These are phyloP conservation scores for Talaromyces borbonicus DNA, from an alignment of 495 filamentous ascomycete genomes.

Conservation along the genomic window DNA sequence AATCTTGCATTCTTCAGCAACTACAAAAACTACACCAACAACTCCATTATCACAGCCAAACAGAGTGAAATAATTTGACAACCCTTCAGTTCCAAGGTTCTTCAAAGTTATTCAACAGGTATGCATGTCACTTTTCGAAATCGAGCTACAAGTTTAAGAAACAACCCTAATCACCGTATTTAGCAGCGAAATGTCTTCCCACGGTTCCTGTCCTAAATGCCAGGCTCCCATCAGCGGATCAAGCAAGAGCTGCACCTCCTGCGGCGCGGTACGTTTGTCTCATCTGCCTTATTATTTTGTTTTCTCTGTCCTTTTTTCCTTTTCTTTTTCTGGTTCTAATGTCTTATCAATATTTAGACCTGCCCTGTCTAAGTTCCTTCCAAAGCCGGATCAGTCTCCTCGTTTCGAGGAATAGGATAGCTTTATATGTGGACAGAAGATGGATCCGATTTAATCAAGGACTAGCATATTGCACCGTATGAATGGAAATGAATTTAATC, in stretches of 20 bases:
- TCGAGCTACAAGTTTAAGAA: not conserved
- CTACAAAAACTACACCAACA: not conserved
- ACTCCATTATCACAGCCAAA: not conserved
- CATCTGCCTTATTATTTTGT: too few relatives aligned
- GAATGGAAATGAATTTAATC: too few relatives aligned
- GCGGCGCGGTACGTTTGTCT: conserved; percentile 20
- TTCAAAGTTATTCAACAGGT: not conserved
- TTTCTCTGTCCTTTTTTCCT: too few relatives aligned
- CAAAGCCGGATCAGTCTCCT: too few relatives aligned
- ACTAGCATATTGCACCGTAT: too few relatives aligned
- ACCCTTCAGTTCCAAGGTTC: too few relatives aligned
- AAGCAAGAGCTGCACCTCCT: conserved; percentile 25
- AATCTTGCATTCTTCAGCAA: not conserved
- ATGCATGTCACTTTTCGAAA: not conserved
- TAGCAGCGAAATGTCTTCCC: conserved; percentile 6
- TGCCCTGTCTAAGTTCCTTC: conserved; percentile 17
- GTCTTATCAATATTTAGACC: conserved; percentile 10
- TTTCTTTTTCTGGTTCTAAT: conserved; percentile 3
- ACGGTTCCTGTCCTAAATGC: conserved; percentile 26
- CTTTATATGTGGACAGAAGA: too few relatives aligned
- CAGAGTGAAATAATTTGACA: too few relatives aligned
- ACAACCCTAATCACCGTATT: not conserved
- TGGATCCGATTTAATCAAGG: too few relatives aligned
- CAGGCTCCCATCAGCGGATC: conserved; percentile 19
- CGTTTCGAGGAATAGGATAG: too few relatives aligned